These are phyloP conservation scores for Fusarium austroafricanum DNA, from an alignment of 2,329 filamentous ascomycete species.

Conservation along the genomic window DNA sequence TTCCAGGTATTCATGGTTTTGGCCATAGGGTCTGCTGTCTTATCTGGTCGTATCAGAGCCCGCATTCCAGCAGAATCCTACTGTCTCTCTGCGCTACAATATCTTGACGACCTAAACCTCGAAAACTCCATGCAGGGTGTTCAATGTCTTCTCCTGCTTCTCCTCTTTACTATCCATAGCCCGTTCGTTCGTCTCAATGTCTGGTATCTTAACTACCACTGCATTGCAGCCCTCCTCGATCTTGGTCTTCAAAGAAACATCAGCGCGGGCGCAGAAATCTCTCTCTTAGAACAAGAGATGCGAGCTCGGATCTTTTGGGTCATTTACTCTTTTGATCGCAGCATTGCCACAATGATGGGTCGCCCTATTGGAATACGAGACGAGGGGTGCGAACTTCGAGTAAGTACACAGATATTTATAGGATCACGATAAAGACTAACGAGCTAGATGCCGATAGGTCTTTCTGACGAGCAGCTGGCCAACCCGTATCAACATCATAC, in stretches of 20 bases:
- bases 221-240: slow-evolving; percentile 62
- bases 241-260: slow-evolving; percentile 64
- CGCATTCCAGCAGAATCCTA: slow-evolving; percentile 62
- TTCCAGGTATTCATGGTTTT: slow-evolving; percentile 67
- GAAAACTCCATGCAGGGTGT: slow-evolving; percentile 62
- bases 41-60: slow-evolving; percentile 57
- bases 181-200: slow-evolving; percentile 61
- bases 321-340: slow-evolving; percentile 63
- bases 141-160: slow-evolving; percentile 60
- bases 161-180: slow-evolving; percentile 64
- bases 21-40: slow-evolving; percentile 59
- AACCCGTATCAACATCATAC: background rate
- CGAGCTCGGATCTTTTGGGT: slow-evolving; percentile 68
- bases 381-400: slow-evolving; percentile 64
- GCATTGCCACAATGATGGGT: slow-evolving; percentile 66
- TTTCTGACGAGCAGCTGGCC: slow-evolving; percentile 39
- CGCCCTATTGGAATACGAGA: slow-evolving; percentile 66
- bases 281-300: slow-evolving; percentile 63
- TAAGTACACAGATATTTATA: slow-evolving; percentile 38
- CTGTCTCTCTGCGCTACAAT: slow-evolving; percentile 59
- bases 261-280: slow-evolving; percentile 55
- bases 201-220: slow-evolving; percentile 68
- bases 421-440: slow-evolving; percentile 12
- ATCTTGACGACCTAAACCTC: slow-evolving; percentile 59
- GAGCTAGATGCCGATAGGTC: slow-evolving; percentile 46